Evolutionary conservation across 1,139 yeast species (phyloP), one percentile per base, ranked within the genome.

Genomic region (Candida sp.): DNA sequence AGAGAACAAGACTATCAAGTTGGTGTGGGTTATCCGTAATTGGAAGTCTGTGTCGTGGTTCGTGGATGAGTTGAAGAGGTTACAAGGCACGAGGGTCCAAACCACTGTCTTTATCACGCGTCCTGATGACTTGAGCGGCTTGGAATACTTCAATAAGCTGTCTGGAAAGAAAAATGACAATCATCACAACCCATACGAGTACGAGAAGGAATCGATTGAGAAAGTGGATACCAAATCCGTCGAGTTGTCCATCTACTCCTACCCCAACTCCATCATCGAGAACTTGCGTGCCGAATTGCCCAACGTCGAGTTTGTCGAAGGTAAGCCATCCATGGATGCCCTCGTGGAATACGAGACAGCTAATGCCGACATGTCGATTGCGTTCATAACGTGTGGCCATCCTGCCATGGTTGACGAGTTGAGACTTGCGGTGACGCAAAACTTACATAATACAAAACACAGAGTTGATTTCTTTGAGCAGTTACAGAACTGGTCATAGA

Each of bases 11-110:
- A 53, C 52, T 4, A 53, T 73, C 44, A 72, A 70, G 52, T 60
- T 73, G 53, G 52, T 61, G 30, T 73, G 78, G 79, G 60, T 71
- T 35, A 59, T 73, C 30, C 63, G 76, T 37, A 80, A 75, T 56
- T 77, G 80, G 77, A 75, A 77, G 54, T 50, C 59, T 8, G 43
- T 65, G 38, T 69, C 65, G 17, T 77, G 82, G 81, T 63, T 74
- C 4, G 42, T 66, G 38, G 61, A 72, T 52, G 63, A 63, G 11
- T 59, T 74, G 45, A 53, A 54, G 44, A 57, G 59, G 8, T 61
- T 71, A 48, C 58, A 60, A 45, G 54, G 58, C 38, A 58, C 66
- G 22, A 61, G 61, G n/a, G 60, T 71, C 4, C 61, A 66, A 33
- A 63, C 70, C 9, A 65, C 66, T 5, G 56, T 73, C 12, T 72